These are phyloP conservation scores for Trichoderma semiorbis DNA, from an alignment of 2,329 filamentous ascomycete genomes.

Conservation along the genomic window DNA sequence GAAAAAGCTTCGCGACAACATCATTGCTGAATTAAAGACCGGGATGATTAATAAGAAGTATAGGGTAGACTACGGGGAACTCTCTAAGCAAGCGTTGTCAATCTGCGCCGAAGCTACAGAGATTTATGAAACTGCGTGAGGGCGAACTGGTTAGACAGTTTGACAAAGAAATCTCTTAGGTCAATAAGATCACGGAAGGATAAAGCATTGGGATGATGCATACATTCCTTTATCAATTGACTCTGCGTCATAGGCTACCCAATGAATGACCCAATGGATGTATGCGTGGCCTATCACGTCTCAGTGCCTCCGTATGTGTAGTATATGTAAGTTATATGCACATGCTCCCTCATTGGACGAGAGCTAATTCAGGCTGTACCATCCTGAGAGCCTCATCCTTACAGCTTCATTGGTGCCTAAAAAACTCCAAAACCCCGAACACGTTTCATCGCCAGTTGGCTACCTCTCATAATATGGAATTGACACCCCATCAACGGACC, in stretches of 20 bases:
- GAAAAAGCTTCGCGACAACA: not conserved
- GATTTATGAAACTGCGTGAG: not conserved
- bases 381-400: not conserved
- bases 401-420: not conserved
- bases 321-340: not conserved
- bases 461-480: accelerated
- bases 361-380: not conserved
- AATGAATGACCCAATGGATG: too few species aligned
- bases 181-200: too few species aligned
- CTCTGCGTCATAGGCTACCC: accelerated
- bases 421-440: not conserved
- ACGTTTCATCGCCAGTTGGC: accelerated
- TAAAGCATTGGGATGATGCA: too few species aligned
- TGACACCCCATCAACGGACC: accelerated
- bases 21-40: not conserved
- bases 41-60: not conserved
- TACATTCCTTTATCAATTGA: too few species aligned
- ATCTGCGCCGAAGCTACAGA: not conserved
- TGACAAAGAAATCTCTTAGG: too few species aligned
- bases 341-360: not conserved
- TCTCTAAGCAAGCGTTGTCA: not conserved
- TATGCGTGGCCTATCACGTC: too few species aligned
- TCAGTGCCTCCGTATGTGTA: too few species aligned
- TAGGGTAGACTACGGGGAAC: not conserved
- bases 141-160: not conserved